These are phyloP conservation scores for Emmonsiellopsis sp. DNA, from an alignment of 2,329 filamentous ascomycete genomes.

Conservation along the genomic window DNA sequence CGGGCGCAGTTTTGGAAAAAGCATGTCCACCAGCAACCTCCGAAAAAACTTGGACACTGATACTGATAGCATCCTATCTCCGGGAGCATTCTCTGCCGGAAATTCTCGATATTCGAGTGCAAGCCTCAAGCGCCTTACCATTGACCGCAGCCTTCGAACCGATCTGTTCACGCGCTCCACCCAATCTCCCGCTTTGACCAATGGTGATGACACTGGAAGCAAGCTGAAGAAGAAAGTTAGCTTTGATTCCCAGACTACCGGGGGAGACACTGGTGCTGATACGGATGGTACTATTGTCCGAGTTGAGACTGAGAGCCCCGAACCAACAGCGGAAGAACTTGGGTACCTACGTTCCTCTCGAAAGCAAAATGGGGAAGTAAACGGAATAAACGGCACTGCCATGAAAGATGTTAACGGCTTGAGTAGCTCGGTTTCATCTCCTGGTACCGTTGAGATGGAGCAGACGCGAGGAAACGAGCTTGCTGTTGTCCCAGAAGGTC, in stretches of 20 bases:
- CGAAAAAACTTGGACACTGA: slow-evolving; percentile 73
- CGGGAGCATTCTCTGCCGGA: slow-evolving; percentile 71
- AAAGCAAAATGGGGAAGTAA: slow-evolving; percentile 37
- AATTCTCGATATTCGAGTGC: slow-evolving; percentile 56
- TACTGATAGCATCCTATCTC: slow-evolving; percentile 69
- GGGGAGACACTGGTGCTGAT: slow-evolving; percentile 24
- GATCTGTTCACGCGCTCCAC: slow-evolving; percentile 45
- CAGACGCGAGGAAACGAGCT: slow-evolving; percentile 67
- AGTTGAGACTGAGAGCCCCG: slow-evolving; percentile 41
- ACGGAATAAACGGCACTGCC: slow-evolving; percentile 17
- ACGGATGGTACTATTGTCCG: slow-evolving; percentile 45
- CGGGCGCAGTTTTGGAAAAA: slow-evolving; percentile 69
- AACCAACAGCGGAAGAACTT: slow-evolving; percentile 50
- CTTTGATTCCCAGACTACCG: slow-evolving; percentile 63
- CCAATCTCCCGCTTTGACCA: slow-evolving; percentile 26
- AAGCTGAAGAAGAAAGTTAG: slow-evolving; percentile 70
- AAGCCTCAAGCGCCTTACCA: slow-evolving; percentile 82
- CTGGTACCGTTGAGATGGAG: slow-evolving; percentile 53
- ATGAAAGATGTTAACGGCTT: slow-evolving; percentile 25
- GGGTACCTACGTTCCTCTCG: slow-evolving; percentile 51
- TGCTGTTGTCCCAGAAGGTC: slow-evolving; percentile 62
- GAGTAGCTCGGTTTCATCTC: slow-evolving; percentile 5
- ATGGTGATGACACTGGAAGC: slow-evolving; percentile 32
- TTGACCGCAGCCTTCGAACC: slow-evolving; percentile 75
- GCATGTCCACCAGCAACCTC: slow-evolving; percentile 77